Percentiles rank a stretch among this genome's conserved stretches.
Evolutionary conservation across 495 filamentous ascomycete species (phyloP).

Genomic region (Lepraria neglecta): DNA sequence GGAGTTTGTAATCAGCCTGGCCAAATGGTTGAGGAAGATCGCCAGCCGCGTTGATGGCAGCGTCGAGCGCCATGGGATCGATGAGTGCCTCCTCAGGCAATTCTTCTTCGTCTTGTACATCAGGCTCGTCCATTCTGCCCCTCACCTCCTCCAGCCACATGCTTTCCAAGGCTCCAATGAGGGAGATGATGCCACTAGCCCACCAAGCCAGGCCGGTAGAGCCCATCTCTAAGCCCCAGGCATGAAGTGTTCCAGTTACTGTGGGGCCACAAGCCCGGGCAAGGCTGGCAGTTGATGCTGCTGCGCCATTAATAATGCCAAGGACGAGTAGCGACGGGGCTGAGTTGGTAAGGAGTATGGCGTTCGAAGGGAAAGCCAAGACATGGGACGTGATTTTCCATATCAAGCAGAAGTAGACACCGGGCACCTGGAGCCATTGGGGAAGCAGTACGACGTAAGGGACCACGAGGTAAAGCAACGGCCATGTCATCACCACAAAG

Average conservation of each 20-base stretch:
- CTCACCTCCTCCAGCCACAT: conserved; percentile 48
- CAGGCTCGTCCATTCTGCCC: conserved; percentile 8
- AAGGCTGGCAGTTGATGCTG: conserved; percentile 82
- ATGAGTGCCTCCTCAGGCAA: conserved; percentile 19
- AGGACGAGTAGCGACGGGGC: conserved; percentile 73
- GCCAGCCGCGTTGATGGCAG: conserved; percentile 23
- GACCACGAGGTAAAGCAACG: conserved; percentile 77
- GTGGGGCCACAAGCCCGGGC: conserved; percentile 83
- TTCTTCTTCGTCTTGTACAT: conserved; percentile 19
- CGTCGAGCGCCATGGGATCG: conserved; percentile 27
- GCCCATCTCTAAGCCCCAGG: conserved; percentile 68
- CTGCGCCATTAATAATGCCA: conserved; percentile 87
- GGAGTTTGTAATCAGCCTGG: neutral
- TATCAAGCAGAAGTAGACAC: conserved; percentile 66
- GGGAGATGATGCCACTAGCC: conserved; percentile 69
- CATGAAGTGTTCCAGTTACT: conserved; percentile 77
- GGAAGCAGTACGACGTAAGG: conserved; percentile 88
- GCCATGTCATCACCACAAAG: conserved; percentile 71
- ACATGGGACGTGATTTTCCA: conserved; percentile 85
- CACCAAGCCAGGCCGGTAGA: conserved; percentile 90
- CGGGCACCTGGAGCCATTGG: conserved; percentile 57
- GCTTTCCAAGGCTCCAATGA: conserved; percentile 59
- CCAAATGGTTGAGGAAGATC: conserved; percentile 3
- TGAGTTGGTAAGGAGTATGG: conserved; percentile 78
- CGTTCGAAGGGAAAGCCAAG: conserved; percentile 78